Base-by-base conservation (phyloP, 1,139 yeast species). In the Pichia sp. region DNA sequence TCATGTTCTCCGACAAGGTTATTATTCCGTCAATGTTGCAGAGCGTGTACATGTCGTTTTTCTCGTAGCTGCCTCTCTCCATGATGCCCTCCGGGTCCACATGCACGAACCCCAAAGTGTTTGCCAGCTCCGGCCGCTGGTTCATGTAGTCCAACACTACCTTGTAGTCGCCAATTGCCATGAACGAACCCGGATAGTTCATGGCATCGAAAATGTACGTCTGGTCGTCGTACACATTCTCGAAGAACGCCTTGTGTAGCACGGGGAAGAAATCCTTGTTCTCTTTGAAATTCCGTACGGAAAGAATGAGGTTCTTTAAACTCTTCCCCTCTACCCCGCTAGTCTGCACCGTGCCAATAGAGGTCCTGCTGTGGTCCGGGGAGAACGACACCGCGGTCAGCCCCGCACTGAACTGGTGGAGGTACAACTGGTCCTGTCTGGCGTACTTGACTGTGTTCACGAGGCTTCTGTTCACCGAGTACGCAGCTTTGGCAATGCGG, bases 161-260 rank as follows among this genome's bases (percentile, higher is more conserved):
- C 57, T 95, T 74, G 60, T 85, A 75, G 65, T 88, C 96, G 63
- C 82, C 85, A 47, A 88, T 78, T 6, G 91, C 89, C 85, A 86
- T 83, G 68, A 71, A 84, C 0, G 79, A 71, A 46, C 74, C 68
- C 27, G 79, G 78, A 63, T 80, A 84, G 41, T 80, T 78, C 6
- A 82, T 76, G 1, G 91, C 89, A 58, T 86, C 84, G 64, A 84
- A 72, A 31, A 76, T 73, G 67, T 81, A 86, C 4, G 84, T 67
- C 54, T 83, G 81, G 67, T 86, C 91, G 14, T 79, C 56, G 65
- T 71, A 69, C 27, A 76, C 68, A 41, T 71, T 59, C 17, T 65
- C 53, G 1, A 55, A 52, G 12, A 77, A 61, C 3, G 70, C 61
- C 4, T 62, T 51, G 29, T 73, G 74, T 12, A 79, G 63, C 1